These are phyloP conservation scores for Trametes cinnabarina DNA, from an alignment of 768 basidiomycete genomes.

Conservation along the genomic window DNA sequence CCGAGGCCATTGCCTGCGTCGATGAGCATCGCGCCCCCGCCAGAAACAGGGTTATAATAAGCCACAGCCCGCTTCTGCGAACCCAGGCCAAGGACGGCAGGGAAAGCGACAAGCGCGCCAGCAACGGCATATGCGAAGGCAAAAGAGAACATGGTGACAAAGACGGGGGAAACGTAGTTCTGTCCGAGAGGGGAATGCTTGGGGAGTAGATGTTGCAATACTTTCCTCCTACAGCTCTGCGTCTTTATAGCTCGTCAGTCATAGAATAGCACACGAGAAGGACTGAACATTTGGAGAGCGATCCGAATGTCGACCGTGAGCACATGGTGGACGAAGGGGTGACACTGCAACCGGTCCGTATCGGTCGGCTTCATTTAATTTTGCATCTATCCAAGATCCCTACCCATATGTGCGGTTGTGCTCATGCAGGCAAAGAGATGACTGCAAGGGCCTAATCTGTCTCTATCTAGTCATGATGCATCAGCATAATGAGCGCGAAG, in stretches of 20 bases:
- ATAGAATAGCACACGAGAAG: neutral
- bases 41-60: constrained; percentile 35
- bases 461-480: neutral
- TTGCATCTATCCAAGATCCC: neutral
- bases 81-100: neutral
- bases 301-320: constrained; percentile 3
- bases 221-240: neutral
- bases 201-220: neutral
- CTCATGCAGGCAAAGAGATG: too few species aligned
- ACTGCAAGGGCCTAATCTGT: neutral
- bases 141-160: constrained; percentile 13
- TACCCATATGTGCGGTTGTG: neutral
- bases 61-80: constrained; percentile 17
- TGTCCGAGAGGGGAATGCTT: neutral
- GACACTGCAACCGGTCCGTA: neutral
- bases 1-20: constrained; percentile 39
- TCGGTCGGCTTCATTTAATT: neutral
- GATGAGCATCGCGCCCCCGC: constrained; percentile 45
- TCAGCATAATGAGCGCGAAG: too few species aligned
- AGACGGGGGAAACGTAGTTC: neutral
- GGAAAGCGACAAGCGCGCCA: constrained; percentile 7
- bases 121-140: constrained; percentile 12
- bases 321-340: constrained; percentile 6
- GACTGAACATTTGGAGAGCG: neutral
- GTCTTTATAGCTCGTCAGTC: constrained; percentile 3